A percentile compares a stretch with the other conserved stretches of the same genome.
Conservation (phyloP, 768 basidiomycete genomes). For the Termitomyces eurrhizus region DNA sequence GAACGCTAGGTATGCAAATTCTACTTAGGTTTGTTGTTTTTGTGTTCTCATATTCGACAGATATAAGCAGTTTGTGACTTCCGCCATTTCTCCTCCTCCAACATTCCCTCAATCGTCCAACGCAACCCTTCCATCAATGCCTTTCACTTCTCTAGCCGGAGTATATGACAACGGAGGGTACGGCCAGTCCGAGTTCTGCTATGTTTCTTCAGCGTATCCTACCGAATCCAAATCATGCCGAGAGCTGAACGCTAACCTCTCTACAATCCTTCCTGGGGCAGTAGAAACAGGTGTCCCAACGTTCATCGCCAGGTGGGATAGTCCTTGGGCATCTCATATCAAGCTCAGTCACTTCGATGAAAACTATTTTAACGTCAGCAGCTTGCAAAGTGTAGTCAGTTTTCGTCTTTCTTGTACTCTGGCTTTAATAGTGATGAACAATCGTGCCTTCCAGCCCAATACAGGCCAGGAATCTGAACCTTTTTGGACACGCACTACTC, state of each 20-base stretch:
- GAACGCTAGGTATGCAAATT: constrained; percentile 16
- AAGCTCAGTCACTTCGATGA: constrained; percentile 21
- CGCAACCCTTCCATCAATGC: constrained; percentile 11
- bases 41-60: background rate
- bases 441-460: constrained; percentile 13
- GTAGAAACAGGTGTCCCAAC: constrained; percentile 21
- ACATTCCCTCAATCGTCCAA: constrained; percentile 15
- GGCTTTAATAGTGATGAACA: background rate
- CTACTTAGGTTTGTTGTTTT: background rate
- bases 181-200: constrained; percentile 17
- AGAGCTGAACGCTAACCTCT: constrained; percentile 13
- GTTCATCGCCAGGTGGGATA: constrained; percentile 19
- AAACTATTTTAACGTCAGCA: constrained; percentile 19
- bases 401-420: background rate
- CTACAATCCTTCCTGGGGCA: constrained; percentile 18
- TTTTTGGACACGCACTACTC: constrained; percentile 14
- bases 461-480: constrained; percentile 15
- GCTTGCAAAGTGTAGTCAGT: constrained; percentile 17
- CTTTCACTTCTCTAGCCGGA: constrained; percentile 13
- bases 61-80: background rate
- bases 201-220: constrained; percentile 11
- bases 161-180: constrained; percentile 18
- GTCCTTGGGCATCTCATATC: constrained; percentile 16
- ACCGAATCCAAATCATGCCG: constrained; percentile 14
- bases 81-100: background rate